Percentiles rank a stretch among this genome's conserved stretches.
phyloP scores from a whole-genome alignment of 495 filamentous ascomycete genomes.

The Daldinia loculata region DNA sequence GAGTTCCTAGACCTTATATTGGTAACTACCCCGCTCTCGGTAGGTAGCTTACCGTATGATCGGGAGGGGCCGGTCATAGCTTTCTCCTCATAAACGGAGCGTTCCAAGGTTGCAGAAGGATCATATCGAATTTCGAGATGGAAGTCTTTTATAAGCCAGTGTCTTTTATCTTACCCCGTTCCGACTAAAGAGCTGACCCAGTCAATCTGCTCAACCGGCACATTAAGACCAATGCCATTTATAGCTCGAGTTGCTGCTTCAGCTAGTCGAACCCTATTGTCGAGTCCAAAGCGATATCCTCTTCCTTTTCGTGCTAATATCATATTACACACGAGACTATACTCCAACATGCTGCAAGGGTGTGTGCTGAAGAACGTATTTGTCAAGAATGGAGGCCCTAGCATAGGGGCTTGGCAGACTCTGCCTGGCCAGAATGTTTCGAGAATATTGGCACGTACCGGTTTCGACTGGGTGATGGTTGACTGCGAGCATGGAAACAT shows the following conservation, averaged over 20 bases:
- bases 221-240: slow-evolving; percentile 14
- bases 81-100: slow-evolving; percentile 15
- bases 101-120: background rate
- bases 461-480: slow-evolving; percentile 78
- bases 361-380: slow-evolving; percentile 71
- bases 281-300: slow-evolving; percentile 3
- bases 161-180: slow-evolving; percentile 5
- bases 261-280: slow-evolving; percentile 8
- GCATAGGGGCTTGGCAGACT: slow-evolving; percentile 78
- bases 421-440: slow-evolving; percentile 76
- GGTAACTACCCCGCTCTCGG: slow-evolving; percentile 39
- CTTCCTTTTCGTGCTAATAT: background rate
- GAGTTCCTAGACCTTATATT: background rate
- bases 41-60: slow-evolving; percentile 26
- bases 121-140: slow-evolving; percentile 5
- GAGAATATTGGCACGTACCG: slow-evolving; percentile 70
- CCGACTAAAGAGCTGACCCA: background rate
- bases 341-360: slow-evolving; percentile 66
- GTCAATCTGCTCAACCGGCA: background rate
- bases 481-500: slow-evolving; percentile 85
- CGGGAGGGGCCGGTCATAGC: slow-evolving; percentile 10
- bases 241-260: slow-evolving; percentile 10
- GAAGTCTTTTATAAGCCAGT: background rate
- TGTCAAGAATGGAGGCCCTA: slow-evolving; percentile 60
- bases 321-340: slow-evolving; percentile 5